Evolutionary conservation across 352 stramenopile genomes (phyloP).

Genomic region (Hyaloperonospora brassicae): DNA sequence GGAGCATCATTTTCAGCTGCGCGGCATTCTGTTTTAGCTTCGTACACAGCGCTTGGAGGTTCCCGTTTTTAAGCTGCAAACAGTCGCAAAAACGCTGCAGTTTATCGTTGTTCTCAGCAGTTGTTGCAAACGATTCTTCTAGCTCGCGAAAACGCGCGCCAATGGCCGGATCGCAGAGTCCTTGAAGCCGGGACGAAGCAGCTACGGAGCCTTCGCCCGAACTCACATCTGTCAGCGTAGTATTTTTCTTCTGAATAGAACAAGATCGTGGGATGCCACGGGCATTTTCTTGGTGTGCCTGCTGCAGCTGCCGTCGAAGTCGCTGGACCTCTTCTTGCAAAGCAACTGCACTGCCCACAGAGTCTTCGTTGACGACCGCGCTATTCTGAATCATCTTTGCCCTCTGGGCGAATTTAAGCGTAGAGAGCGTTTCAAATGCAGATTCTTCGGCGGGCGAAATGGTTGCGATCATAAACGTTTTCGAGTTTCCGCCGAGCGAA

Average conservation of each 20-base stretch:
- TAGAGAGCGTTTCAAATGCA: constrained; percentile 75
- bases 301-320: constrained; percentile 51
- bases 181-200: constrained; percentile 5
- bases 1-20: constrained; percentile 53
- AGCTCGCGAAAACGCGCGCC: constrained; percentile 48
- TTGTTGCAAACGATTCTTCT: constrained; percentile 48
- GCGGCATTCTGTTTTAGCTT: constrained; percentile 54
- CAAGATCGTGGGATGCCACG: constrained; percentile 16
- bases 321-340: constrained; percentile 71
- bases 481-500: constrained; percentile 78
- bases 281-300: constrained; percentile 30
- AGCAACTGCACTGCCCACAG: constrained; percentile 45
- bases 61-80: constrained; percentile 43
- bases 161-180: constrained; percentile 28
- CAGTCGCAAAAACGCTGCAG: constrained; percentile 50
- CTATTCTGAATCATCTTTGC: constrained; percentile 85
- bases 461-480: constrained; percentile 83
- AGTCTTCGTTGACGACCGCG: constrained; percentile 77
- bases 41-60: constrained; percentile 39
- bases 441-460: constrained; percentile 81
- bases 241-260: constrained; percentile 12
- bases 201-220: constrained; percentile 15
- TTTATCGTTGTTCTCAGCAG: constrained; percentile 51
- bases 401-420: constrained; percentile 77
- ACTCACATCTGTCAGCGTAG: constrained; percentile 2